Evolutionary conservation across 495 filamentous ascomycete genomes (phyloP), one percentile per base, ranked within the genome.

Genomic region (Xylaria longipes): DNA sequence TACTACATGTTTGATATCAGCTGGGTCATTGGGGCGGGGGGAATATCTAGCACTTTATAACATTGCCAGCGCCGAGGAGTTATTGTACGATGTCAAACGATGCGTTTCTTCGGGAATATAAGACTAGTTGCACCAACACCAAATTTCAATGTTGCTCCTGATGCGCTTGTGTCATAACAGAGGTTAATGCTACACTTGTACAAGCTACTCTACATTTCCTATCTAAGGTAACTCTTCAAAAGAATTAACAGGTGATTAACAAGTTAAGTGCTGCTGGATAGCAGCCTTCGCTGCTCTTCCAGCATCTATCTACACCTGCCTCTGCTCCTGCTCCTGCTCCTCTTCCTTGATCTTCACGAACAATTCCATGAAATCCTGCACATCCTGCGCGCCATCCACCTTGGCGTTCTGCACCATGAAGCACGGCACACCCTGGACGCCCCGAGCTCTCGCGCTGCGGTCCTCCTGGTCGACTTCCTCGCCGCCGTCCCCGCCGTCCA

Each of bases 381-480:
- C 80, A 69, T 93, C 90, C 79, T 92, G 88, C 0, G 90, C 91
- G 0, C 92, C 91, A 29, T 87, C 83, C 43, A 94, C 76, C 52
- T 85, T 83, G 80, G 88, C 90, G 1, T 82, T 89, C 68, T 93
- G 88, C 39, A 94, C 82, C 39, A 86, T 88, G 75, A 93, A 94
- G 77, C 92, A 87, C 1, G 93, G 94, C 71, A 97, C 94, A 0
- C 92, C 93, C 11, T 41, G n/a, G 31, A 97, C 86, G 50, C 87
- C 84, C 61, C 84, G 82, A 65, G 74, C 67, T 52, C 88, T 84
- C 41, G 92, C 92, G 65, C 83, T 78, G 64, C 80, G 76, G 27
- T 92, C 92, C 79, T 94, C 92, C 50, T 79, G 78, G 82, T 95
- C 93, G 2, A 95, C 93, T 73, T 89, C 88, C 3, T 81, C 78